These are phyloP conservation scores for Pythium pectinolyticum DNA, from an alignment of 352 stramenopile genomes.

Conservation along the genomic window DNA sequence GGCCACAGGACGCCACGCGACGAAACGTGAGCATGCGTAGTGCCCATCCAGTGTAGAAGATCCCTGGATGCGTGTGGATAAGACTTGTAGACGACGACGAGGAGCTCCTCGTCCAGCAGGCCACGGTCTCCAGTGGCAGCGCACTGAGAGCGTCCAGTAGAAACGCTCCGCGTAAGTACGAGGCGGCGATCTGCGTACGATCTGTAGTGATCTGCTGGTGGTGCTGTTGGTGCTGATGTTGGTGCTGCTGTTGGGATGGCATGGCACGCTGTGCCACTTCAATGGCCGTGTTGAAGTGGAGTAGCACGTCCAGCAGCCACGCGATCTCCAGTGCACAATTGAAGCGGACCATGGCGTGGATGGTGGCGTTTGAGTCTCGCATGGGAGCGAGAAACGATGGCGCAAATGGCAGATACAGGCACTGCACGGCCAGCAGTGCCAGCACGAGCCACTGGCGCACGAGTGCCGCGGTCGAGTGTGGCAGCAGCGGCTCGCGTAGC, in stretches of 20 bases:
- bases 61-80: not conserved
- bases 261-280: too few relatives aligned
- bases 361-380: not conserved
- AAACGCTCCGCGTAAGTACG: not conserved
- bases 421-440: not conserved
- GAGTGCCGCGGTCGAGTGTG: not conserved
- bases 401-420: conserved; percentile 13
- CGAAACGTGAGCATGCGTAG: conserved; percentile 15
- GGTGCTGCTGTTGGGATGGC: too few relatives aligned
- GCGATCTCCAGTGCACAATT: conserved; percentile 6
- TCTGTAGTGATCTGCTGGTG: not conserved
- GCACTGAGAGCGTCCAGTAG: not conserved
- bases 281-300: conserved; percentile 15
- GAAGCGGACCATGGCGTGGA: not conserved
- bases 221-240: not conserved
- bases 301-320: conserved; percentile 6
- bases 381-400: not conserved
- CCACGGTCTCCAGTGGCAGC: conserved; percentile 9
- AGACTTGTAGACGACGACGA: not conserved
- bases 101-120: not conserved
- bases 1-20: not conserved
- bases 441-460: not conserved
- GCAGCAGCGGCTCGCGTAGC: conserved; percentile 3
- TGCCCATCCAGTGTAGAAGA: conserved; percentile 4
- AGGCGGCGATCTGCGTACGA: not conserved